phyloP scores from a whole-genome alignment of 2,329 filamentous ascomycete genomes.

The Fusarium ramigenum region DNA sequence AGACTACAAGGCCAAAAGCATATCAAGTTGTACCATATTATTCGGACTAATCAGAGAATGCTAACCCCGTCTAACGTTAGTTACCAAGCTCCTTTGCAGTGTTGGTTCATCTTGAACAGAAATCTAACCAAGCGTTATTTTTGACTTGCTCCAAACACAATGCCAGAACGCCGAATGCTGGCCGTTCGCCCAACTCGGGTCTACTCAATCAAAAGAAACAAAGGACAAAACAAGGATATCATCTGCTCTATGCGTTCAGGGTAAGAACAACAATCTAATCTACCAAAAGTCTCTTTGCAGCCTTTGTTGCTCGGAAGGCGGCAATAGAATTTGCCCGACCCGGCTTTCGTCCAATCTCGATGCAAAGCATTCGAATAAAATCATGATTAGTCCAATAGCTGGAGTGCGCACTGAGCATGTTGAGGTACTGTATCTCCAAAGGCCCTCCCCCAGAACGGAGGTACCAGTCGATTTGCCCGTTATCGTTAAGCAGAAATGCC shows the following conservation, averaged over 20 bases:
- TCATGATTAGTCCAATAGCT: constrained; percentile 92
- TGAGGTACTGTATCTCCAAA: constrained; percentile 93
- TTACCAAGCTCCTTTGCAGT: neutral
- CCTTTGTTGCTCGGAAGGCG: constrained; percentile 68
- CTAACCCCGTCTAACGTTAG: neutral
- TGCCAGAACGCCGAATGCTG: neutral
- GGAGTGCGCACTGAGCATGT: constrained; percentile 95
- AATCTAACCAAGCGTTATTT: constrained; percentile 3
- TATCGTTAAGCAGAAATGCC: constrained; percentile 90
- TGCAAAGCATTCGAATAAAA: constrained; percentile 88
- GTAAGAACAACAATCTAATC: constrained; percentile 14
- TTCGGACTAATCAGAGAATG: constrained; percentile 7
- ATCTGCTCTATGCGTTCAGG: neutral
- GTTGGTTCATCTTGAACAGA: neutral
- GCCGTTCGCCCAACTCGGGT: neutral
- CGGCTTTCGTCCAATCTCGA: constrained; percentile 81
- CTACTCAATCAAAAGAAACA: neutral
- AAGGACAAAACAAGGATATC: neutral
- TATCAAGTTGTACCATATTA: constrained; percentile 18
- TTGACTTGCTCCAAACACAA: neutral
- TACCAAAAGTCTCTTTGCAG: constrained; percentile 51
- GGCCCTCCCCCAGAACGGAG: constrained; percentile 85
- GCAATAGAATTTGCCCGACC: constrained; percentile 70
- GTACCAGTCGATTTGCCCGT: constrained; percentile 94
- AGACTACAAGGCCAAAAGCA: constrained; percentile 1